These are phyloP conservation scores for Sorghum bicolor DNA, from an alignment of 176 grass and related monocot genomes.

Conservation along the genomic window Sorghum_bicolor_NCBIv3 NC_012871.2:7092501-7093000, in stretches of 20 bases:
- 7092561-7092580: slow-evolving; percentile 95
- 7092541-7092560: slow-evolving; percentile 98
- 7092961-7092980: background rate
- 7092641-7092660: slow-evolving; percentile 10
- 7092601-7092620: slow-evolving; percentile 94
- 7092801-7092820: slow-evolving; percentile 99
- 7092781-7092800: slow-evolving; percentile 97
- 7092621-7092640: background rate
- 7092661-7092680: background rate
- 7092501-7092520: slow-evolving; percentile 99
- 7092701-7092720: slow-evolving; percentile 87
- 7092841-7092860: slow-evolving; percentile 99
- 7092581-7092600: slow-evolving; percentile 98
- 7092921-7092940: background rate
- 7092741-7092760: slow-evolving; percentile 98
- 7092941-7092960: background rate
- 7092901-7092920: background rate
- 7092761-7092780: slow-evolving; percentile 98
- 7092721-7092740: slow-evolving; percentile 98
- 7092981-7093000: background rate
- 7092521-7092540: slow-evolving; percentile 99
- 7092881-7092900: slow-evolving; percentile 51
- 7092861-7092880: slow-evolving; percentile 96
- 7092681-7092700: slow-evolving; percentile 9
- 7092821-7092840: slow-evolving; percentile 94